phyloP scores from a whole-genome alignment of 345 rosid species.

The Eutrema heterophyllum region DNA sequence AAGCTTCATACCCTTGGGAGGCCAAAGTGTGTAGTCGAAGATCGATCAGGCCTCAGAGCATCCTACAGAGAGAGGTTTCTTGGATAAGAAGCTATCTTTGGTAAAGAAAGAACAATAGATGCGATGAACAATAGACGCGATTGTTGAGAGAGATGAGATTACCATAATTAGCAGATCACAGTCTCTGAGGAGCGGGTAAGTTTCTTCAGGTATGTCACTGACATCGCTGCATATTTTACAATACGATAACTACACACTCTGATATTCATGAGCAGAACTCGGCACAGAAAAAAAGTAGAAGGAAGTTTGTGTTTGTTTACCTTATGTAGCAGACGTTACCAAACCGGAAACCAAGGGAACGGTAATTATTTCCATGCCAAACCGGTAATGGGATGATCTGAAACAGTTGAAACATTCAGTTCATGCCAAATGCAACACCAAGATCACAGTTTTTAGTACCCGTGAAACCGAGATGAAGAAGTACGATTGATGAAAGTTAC shows the following conservation, averaged over 20 bases:
- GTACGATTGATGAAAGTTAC: conserved; percentile 25
- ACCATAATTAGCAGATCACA: conserved; percentile 74
- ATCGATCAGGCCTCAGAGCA: conserved; percentile 81
- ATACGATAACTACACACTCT: not conserved
- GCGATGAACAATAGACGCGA: not conserved
- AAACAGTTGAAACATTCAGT: conserved; percentile 18
- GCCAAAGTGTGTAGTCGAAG: conserved; percentile 89
- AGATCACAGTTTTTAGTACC: not conserved
- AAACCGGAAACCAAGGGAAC: conserved; percentile 91
- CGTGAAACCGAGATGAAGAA: not conserved
- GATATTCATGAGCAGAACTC: not conserved
- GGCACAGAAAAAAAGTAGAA: not conserved
- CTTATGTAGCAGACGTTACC: conserved; percentile 82
- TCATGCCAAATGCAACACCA: not conserved
- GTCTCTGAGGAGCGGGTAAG: conserved; percentile 69
- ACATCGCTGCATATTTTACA: conserved; percentile 59
- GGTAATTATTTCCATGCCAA: conserved; percentile 85
- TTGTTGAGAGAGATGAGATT: conserved; percentile 10
- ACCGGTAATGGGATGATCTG: conserved; percentile 87
- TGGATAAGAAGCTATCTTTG: conserved; percentile 13
- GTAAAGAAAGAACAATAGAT: not conserved
- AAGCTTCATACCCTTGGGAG: conserved; percentile 67
- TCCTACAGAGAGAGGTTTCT: conserved; percentile 47
- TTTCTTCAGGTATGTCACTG: conserved; percentile 87
- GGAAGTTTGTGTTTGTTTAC: conserved; percentile 31